A percentile compares a stretch with the other conserved stretches of the same genome.
These are phyloP conservation scores for Trametes versicolor DNA, from an alignment of 1,284 basidiomycete genomes.

Conservation along the genomic window DNA sequence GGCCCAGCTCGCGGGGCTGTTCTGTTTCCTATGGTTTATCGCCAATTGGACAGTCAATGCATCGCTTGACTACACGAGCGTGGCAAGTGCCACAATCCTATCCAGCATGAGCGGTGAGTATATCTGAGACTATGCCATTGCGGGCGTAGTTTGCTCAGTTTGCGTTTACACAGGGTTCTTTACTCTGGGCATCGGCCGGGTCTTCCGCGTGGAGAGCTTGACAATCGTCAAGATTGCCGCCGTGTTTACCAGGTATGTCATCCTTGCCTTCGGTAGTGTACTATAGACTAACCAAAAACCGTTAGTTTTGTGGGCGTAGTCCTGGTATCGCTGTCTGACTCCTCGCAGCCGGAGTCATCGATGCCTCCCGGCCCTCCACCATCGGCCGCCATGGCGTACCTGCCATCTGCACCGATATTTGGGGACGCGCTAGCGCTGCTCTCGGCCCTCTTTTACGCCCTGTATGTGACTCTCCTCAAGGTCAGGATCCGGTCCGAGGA, in stretches of 20 bases:
- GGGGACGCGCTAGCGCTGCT: slow-evolving; percentile 86
- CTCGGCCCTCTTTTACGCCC: slow-evolving; percentile 88
- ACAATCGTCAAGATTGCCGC: slow-evolving; percentile 83
- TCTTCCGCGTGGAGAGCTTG: slow-evolving; percentile 86
- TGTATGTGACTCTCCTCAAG: slow-evolving; percentile 95
- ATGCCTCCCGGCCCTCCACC: slow-evolving; percentile 14
- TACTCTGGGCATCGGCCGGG: slow-evolving; percentile 87
- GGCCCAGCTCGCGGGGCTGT: slow-evolving; percentile 76
- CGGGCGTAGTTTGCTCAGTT: slow-evolving; percentile 6
- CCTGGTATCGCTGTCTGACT: slow-evolving; percentile 88
- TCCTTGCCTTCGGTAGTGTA: background rate
- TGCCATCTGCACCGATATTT: slow-evolving; percentile 51
- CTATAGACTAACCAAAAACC: slow-evolving; percentile 11
- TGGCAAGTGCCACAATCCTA: slow-evolving; percentile 90
- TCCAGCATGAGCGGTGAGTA: slow-evolving; percentile 89
- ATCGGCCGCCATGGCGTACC: slow-evolving; percentile 21
- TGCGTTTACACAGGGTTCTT: slow-evolving; percentile 82
- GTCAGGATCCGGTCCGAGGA: slow-evolving; percentile 86
- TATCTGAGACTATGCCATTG: background rate
- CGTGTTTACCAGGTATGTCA: slow-evolving; percentile 78
- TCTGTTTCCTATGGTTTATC: slow-evolving; percentile 89
- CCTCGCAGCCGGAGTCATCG: slow-evolving; percentile 46
- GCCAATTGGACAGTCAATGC: slow-evolving; percentile 93
- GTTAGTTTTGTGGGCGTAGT: slow-evolving; percentile 86
- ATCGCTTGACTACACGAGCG: slow-evolving; percentile 85